phyloP scores from a whole-genome alignment of 2,329 filamentous ascomycete species.

The Davidsoniella virescens region DNA sequence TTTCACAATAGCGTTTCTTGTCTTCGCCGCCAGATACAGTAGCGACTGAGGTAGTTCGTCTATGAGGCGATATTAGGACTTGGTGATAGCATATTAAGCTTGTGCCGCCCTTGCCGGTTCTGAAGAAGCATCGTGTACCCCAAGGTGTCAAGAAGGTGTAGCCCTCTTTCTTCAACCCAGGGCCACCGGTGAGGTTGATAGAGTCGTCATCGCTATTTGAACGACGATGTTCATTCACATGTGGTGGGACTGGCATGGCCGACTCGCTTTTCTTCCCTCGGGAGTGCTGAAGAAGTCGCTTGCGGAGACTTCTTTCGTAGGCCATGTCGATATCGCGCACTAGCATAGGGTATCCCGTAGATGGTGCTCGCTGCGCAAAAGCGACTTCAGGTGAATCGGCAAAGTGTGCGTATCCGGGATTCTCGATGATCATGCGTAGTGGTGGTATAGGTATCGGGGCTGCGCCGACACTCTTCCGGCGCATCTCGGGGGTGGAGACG shows the following conservation, averaged over 20 bases:
- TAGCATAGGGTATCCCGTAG: constrained; percentile 18
- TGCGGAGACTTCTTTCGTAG: constrained; percentile 28
- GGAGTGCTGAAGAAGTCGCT: constrained; percentile 11
- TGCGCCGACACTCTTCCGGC: constrained; percentile 5
- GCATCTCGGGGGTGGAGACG: constrained; percentile 1
- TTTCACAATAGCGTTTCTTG: constrained; percentile 2
- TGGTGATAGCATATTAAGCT: constrained; percentile 59
- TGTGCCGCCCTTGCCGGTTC: constrained; percentile 59
- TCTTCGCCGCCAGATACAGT: constrained; percentile 14
- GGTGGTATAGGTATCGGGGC: constrained; percentile 5
- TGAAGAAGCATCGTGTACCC: constrained; percentile 75
- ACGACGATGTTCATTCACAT: not conserved
- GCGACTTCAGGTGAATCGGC: constrained; percentile 14
- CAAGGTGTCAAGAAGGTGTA: constrained; percentile 77
- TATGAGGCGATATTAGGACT: constrained; percentile 29
- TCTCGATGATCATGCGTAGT: constrained; percentile 11
- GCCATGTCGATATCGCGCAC: constrained; percentile 41
- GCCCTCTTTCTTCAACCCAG: constrained; percentile 38
- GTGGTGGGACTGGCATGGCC: not conserved
- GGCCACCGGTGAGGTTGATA: constrained; percentile 21
- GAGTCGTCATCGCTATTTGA: constrained; percentile 3
- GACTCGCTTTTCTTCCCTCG: constrained; percentile 10
- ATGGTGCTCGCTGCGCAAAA: not conserved
- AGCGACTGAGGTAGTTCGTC: constrained; percentile 18
- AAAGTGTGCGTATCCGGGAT: constrained; percentile 9